phyloP scores from a whole-genome alignment of 1,284 basidiomycete species.

The Cutaneotrichosporon sp. region DNA sequence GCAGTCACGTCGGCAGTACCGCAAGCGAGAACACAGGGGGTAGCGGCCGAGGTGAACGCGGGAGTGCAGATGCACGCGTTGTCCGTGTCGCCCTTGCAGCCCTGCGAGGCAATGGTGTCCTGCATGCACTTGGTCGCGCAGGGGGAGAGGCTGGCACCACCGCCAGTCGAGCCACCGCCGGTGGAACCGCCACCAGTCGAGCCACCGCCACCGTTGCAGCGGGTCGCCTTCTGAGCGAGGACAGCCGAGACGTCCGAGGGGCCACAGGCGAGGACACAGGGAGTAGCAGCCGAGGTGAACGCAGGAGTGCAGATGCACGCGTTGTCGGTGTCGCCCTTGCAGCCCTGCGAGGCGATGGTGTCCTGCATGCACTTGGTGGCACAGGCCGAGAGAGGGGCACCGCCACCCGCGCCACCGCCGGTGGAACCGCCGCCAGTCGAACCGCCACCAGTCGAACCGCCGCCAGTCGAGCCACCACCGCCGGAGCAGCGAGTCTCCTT shows the following conservation, averaged over 20 bases:
- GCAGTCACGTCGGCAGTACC: constrained; percentile 7
- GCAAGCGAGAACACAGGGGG: constrained; percentile 4
- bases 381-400: constrained; percentile 3
- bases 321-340: constrained; percentile 4
- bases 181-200: too few relatives aligned
- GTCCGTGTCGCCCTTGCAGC: constrained; percentile 8
- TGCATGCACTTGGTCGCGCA: constrained; percentile 4
- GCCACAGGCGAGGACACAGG: constrained; percentile 5
- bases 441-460: neutral
- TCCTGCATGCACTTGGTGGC: constrained; percentile 1
- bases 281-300: neutral
- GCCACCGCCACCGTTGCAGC: constrained; percentile 5
- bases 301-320: constrained; percentile 6
- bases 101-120: constrained; percentile 2
- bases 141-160: neutral
- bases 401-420: too few relatives aligned
- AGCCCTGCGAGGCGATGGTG: constrained; percentile 3
- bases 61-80: constrained; percentile 7
- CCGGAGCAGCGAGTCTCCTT: constrained; percentile 3
- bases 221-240: constrained; percentile 6
- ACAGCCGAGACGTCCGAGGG: constrained; percentile 8
- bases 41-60: neutral
- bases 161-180: neutral
- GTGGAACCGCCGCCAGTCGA: neutral
- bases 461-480: too few relatives aligned